A percentile compares a stretch with the other conserved stretches of the same genome.
These are phyloP conservation scores for Aspergillus transmontanensis DNA, from an alignment of 2,329 filamentous ascomycete genomes.

Conservation along the genomic window DNA sequence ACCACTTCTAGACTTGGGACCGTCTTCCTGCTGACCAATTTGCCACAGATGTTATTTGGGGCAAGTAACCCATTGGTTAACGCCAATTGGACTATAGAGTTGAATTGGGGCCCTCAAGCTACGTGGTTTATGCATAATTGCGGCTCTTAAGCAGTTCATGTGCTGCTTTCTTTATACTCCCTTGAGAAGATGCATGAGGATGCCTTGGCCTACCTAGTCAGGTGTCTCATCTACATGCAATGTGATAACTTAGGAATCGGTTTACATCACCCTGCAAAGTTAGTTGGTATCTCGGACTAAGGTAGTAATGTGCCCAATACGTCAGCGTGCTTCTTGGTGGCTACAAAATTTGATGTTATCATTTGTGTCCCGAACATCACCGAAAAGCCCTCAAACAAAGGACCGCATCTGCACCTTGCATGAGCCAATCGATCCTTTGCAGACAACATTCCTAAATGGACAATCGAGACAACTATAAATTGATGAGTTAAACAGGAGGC, in stretches of 20 bases:
- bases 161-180: not conserved
- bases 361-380: not conserved
- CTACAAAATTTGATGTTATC: not conserved
- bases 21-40: not conserved
- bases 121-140: not conserved
- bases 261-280: not conserved
- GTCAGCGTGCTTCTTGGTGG: not conserved
- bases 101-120: not conserved
- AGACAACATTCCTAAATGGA: not conserved
- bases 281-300: not conserved
- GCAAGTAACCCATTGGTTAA: not conserved
- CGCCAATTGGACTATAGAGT: not conserved
- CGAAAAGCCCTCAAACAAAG: not conserved
- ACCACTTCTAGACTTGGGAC: not conserved
- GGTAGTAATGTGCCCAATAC: not conserved
- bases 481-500: not conserved
- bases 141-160: not conserved
- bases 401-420: not conserved
- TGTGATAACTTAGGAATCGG: not conserved
- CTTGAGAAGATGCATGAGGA: not conserved
- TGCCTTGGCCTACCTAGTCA: not conserved
- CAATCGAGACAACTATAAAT: not conserved
- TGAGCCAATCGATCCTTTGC: not conserved
- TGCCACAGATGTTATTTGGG: not conserved
- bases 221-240: not conserved